These are phyloP conservation scores for Diaporthe capsici DNA, from an alignment of 2,329 filamentous ascomycete species.

Conservation along the genomic window DNA sequence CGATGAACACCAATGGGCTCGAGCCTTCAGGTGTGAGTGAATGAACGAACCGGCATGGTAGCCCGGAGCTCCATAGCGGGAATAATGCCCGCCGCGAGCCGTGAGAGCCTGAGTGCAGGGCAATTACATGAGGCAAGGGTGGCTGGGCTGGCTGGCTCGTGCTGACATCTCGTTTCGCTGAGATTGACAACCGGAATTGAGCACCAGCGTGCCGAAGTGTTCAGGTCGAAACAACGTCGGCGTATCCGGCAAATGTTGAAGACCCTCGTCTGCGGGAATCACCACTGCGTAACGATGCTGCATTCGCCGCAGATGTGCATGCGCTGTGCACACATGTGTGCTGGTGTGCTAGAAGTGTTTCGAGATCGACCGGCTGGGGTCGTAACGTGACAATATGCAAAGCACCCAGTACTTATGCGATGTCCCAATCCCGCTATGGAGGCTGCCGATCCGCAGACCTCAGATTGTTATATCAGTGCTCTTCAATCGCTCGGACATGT, in stretches of 20 bases:
- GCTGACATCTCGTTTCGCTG: conserved; percentile 5
- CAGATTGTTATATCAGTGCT: not conserved
- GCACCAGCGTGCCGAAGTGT: not conserved
- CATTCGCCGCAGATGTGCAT: conserved; percentile 14
- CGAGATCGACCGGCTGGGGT: conserved; percentile 1
- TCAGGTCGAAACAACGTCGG: not conserved
- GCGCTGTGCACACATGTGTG: not conserved
- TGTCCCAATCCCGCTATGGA: not conserved
- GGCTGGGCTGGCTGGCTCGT: conserved; percentile 11
- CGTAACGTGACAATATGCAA: conserved; percentile 15
- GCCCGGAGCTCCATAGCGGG: not conserved
- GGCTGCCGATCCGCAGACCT: not conserved
- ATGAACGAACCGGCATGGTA: not conserved
- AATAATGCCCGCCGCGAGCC: not conserved
- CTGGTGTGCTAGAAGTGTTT: not conserved
- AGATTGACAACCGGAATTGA: conserved; percentile 9
- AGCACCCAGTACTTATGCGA: conserved; percentile 9
- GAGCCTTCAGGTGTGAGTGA: not conserved
- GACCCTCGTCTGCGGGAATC: not conserved
- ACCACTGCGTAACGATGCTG: not conserved
- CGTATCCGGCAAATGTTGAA: conserved; percentile 1
- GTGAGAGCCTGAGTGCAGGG: not conserved
- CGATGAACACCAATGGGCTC: conserved; percentile 12
- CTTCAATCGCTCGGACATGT: not conserved
- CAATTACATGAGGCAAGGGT: not conserved